A percentile compares a stretch with the other conserved stretches of the same genome.
phyloP scores from a whole-genome alignment of 1,284 basidiomycete species.

The Papiliotrema laurentii region DNA sequence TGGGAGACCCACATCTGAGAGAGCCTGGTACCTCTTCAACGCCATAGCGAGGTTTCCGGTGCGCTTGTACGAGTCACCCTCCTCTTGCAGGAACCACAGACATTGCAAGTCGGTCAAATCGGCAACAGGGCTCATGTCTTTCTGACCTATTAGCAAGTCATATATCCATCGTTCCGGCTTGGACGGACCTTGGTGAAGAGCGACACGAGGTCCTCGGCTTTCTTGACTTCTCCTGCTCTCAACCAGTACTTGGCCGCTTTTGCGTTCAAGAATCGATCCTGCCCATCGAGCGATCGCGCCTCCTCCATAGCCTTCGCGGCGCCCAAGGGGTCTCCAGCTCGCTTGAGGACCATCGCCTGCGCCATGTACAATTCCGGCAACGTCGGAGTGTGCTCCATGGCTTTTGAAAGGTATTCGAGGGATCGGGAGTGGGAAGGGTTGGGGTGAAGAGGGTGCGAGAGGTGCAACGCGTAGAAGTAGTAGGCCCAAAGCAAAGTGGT shows the following conservation, averaged over 20 bases:
- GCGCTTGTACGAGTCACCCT: slow-evolving; percentile 67
- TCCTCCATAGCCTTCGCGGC: slow-evolving; percentile 77
- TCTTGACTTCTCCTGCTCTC: slow-evolving; percentile 69
- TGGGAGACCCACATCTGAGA: slow-evolving; percentile 64
- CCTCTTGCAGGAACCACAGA: slow-evolving; percentile 78
- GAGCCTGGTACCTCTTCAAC: slow-evolving; percentile 76
- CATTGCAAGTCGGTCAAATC: slow-evolving; percentile 98
- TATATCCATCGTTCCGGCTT: not conserved
- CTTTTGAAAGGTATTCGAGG: slow-evolving; percentile 61
- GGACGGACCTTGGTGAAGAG: slow-evolving; percentile 77
- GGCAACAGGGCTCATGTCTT: slow-evolving; percentile 65
- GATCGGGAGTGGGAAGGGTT: slow-evolving; percentile 53
- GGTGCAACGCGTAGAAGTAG: slow-evolving; percentile 90
- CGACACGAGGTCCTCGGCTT: slow-evolving; percentile 68
- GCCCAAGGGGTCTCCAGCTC: slow-evolving; percentile 71
- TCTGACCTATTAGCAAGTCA: slow-evolving; percentile 54
- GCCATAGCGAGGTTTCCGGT: slow-evolving; percentile 70
- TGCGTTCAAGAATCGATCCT: slow-evolving; percentile 93
- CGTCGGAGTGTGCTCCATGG: slow-evolving; percentile 83
- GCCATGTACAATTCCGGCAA: slow-evolving; percentile 86
- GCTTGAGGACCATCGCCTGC: slow-evolving; percentile 79
- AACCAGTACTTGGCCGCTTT: slow-evolving; percentile 91
- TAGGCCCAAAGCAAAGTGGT: slow-evolving; percentile 90
- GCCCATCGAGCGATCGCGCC: slow-evolving; percentile 81
- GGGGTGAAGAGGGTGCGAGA: slow-evolving; percentile 60